Evolutionary conservation across 2,329 filamentous ascomycete genomes (phyloP).

Genomic region (Paecilomyces sp.): DNA sequence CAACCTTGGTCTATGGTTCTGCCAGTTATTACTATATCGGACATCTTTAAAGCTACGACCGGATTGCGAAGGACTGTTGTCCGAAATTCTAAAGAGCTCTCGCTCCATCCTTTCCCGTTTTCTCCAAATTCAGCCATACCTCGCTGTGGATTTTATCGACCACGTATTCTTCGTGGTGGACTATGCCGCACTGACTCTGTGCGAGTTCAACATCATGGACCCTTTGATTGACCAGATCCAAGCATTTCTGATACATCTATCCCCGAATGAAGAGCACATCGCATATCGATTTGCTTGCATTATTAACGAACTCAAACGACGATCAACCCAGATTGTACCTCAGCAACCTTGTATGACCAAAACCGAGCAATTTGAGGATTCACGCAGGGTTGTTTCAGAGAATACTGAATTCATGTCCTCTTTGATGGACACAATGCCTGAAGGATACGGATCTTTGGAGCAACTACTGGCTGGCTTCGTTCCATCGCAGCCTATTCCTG

Average conservation of each 20-base stretch:
- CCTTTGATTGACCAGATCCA: conserved; percentile 26
- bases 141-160: conserved; percentile 20
- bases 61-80: conserved; percentile 16
- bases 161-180: conserved; percentile 26
- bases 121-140: conserved; percentile 19
- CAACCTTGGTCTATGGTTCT: conserved; percentile 28
- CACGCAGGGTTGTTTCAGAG: neutral
- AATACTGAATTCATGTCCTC: conserved; percentile 1
- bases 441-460: conserved; percentile 2
- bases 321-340: conserved; percentile 2
- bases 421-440: conserved; percentile 1
- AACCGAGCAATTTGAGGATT: neutral
- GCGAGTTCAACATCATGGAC: conserved; percentile 25
- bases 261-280: conserved; percentile 25
- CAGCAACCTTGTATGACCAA: neutral
- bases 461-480: conserved; percentile 2
- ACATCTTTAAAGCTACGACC: conserved; percentile 20
- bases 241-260: conserved; percentile 23
- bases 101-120: conserved; percentile 23
- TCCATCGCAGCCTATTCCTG: neutral
- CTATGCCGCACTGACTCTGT: conserved; percentile 28
- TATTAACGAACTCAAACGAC: conserved; percentile 22
- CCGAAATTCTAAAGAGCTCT: conserved; percentile 21
- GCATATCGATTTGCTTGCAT: conserved; percentile 25
- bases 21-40: conserved; percentile 26